phyloP scores from a whole-genome alignment of 805 yeast genomes.

The Cyberlindnera mrakii region DNA sequence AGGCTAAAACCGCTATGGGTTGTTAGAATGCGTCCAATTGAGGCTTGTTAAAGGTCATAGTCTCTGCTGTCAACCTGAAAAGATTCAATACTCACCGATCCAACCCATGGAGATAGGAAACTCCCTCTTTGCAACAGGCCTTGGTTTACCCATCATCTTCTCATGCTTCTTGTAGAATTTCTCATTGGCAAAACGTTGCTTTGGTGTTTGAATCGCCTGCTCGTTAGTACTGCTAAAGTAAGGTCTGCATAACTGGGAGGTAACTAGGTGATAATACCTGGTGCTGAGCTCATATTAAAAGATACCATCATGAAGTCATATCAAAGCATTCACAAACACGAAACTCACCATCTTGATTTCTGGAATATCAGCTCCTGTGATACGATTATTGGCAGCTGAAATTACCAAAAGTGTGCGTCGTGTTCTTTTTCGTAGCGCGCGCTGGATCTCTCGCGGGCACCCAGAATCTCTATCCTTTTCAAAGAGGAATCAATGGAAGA shows the following conservation, averaged over 20 bases:
- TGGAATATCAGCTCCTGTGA: no score
- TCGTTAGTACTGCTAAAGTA: background rate
- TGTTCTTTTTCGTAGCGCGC: background rate
- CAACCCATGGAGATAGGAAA: slow-evolving; percentile 59
- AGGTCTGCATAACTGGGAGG: no score
- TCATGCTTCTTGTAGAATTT: slow-evolving; percentile 73
- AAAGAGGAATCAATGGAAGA: no score
- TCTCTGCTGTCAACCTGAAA: background rate
- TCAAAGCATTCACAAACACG: no score
- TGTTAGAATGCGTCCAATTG: no score
- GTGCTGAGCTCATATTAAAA: background rate
- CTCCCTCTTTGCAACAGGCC: slow-evolving; percentile 33
- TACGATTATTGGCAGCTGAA: no score
- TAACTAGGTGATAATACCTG: background rate
- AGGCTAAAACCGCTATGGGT: slow-evolving; percentile 39
- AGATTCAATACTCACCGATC: slow-evolving; percentile 42
- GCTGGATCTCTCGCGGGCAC: background rate
- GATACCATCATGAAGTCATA: no score
- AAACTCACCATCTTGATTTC: no score
- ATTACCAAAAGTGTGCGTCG: background rate
- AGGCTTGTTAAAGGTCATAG: slow-evolving; percentile 11
- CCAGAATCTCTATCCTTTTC: no score
- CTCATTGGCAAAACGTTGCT: slow-evolving; percentile 81
- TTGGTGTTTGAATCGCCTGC: slow-evolving; percentile 75
- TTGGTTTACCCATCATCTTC: slow-evolving; percentile 70